Base-by-base conservation (phyloP, 495 filamentous ascomycete genomes). In the Stereocaulon alpinum region DNA sequence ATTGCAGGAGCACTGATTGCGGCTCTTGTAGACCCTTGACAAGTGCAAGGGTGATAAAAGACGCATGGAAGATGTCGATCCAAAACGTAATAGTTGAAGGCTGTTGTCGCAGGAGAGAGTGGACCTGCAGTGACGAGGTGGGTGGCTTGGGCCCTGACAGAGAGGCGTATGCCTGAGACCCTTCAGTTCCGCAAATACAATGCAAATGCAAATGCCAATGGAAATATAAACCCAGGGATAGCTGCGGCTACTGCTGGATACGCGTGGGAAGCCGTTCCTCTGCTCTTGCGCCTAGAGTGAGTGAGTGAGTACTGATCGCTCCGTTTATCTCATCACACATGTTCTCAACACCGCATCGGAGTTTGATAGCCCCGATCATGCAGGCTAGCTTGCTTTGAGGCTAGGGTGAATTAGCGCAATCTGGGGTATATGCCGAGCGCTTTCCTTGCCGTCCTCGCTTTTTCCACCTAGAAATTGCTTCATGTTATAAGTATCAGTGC, bases 11-110 rank as follows among this genome's bases (percentile, higher is more conserved):
- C 32, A 42, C 34, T 44, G 42, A 32, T 29, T 55, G 48, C 42
- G 22, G 68, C 61, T 67, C 67, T 65, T 37, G 54, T 60, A 51
- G 49, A 66, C 55, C 45, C 43, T 60, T 40, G 62, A 61, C 58
- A 61, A 63, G 37, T 45, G 34, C 40, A 6, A 41, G 40, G 52
- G 51, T 55, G 41, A 55, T 49, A 61, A 51, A 61, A 47, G 51
- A 53, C 44, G 40, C 40, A 48, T 41, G 45, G 22, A 18, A 17
- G 20, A 58, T 18, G 45, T 58, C 56, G 27, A 58, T 40, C 34
- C 22, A 32, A 58, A 58, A 58, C 45, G 56, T 51, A 58, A 58
- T 58, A 22, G 18, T 42, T 2, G 48, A 40, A 27, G 40, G 34
- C 56, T 50, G 37, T 32, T n/a, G 48, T 43, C 56, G 56, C 32